phyloP scores from a whole-genome alignment of 192 early-diverging fungal genomes.

The Gorgonomyces haynaldii region DNA sequence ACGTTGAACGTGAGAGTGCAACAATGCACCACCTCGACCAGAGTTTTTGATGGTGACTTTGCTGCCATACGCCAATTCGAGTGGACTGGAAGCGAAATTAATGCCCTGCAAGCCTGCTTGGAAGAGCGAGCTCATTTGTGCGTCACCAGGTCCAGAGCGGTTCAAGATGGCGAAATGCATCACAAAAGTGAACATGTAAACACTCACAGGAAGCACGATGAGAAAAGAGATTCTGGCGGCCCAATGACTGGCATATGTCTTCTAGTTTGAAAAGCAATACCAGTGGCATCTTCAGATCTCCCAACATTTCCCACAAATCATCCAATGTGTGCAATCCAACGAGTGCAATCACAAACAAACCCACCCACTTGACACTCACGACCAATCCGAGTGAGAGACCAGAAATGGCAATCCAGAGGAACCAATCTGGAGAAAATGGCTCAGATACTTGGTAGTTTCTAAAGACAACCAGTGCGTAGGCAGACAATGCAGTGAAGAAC shows the following conservation, averaged over 20 bases:
- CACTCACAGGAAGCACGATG: constrained; percentile 65
- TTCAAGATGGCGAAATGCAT: constrained; percentile 82
- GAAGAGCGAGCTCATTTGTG: constrained; percentile 92
- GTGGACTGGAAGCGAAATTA: constrained; percentile 64
- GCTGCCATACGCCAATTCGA: constrained; percentile 88
- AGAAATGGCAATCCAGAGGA: constrained; percentile 72
- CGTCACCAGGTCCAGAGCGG: constrained; percentile 73
- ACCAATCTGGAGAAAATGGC: constrained; percentile 81
- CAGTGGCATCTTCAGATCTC: constrained; percentile 52
- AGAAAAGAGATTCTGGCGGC: constrained; percentile 64
- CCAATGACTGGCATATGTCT: constrained; percentile 70
- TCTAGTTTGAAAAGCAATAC: constrained; percentile 16
- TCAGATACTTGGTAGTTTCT: constrained; percentile 54
- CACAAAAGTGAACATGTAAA: constrained; percentile 76
- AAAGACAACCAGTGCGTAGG: constrained; percentile 61
- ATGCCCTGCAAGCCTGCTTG: constrained; percentile 83
- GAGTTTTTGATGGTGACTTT: constrained; percentile 73
- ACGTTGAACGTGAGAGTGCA: constrained; percentile 85
- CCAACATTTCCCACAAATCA: constrained; percentile 83
- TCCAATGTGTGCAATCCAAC: constrained; percentile 88
- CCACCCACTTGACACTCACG: constrained; percentile 89
- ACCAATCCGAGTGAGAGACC: constrained; percentile 81
- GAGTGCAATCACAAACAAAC: constrained; percentile 78
- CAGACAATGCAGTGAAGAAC: constrained; percentile 64
- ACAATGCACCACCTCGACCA: constrained; percentile 70